Evolutionary conservation across 306 rosid genomes (phyloP).

Genomic region (Macrotyloma uniflorum): DNA sequence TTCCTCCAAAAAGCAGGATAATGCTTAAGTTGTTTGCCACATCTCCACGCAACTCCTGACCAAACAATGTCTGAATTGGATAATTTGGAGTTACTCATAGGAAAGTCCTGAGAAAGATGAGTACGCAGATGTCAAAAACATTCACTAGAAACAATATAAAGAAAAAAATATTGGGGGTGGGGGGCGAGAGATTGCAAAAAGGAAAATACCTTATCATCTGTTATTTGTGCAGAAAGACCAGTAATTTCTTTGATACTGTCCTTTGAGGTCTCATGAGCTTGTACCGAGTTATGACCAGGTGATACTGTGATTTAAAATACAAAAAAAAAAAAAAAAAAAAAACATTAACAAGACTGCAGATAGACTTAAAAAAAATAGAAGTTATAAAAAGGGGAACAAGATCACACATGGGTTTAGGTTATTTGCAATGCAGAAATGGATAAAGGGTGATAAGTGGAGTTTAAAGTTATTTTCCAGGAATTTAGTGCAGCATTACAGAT

Average conservation of each 20-base stretch:
- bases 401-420: slow-evolving; percentile 1
- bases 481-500: neutral
- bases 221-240: slow-evolving; percentile 45
- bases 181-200: neutral
- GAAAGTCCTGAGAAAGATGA: slow-evolving; percentile 55
- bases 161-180: neutral
- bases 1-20: slow-evolving; percentile 82
- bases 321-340: neutral
- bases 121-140: slow-evolving; percentile 32
- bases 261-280: slow-evolving; percentile 47
- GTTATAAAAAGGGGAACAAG: neutral
- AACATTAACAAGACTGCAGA: neutral
- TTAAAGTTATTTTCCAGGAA: neutral
- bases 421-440: neutral
- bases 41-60: slow-evolving; percentile 93
- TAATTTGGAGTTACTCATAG: slow-evolving; percentile 60
- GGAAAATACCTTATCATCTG: slow-evolving; percentile 54
- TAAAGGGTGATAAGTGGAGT: neutral
- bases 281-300: slow-evolving; percentile 49
- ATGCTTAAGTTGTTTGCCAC: slow-evolving; percentile 96
- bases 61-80: slow-evolving; percentile 78
- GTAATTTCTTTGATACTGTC: slow-evolving; percentile 46
- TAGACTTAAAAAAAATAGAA: neutral
- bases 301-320: slow-evolving; percentile 50
- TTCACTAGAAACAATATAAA: neutral